phyloP scores from a whole-genome alignment of 768 basidiomycete species.

The Plicaturopsis crispa region DNA sequence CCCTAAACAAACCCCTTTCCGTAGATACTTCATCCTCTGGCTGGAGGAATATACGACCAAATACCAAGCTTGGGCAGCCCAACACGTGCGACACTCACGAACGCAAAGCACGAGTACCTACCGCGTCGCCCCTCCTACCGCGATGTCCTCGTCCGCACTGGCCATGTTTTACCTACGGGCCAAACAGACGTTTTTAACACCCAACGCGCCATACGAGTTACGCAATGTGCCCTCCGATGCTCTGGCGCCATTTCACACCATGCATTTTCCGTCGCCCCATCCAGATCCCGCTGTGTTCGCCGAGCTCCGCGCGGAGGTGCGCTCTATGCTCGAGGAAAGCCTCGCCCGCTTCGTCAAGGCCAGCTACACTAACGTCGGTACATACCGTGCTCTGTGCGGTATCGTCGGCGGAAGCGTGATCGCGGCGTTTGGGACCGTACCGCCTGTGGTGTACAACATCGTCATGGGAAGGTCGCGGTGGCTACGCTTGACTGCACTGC shows the following conservation, averaged over 20 bases:
- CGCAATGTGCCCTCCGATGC: constrained; percentile 60
- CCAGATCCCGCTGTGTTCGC: constrained; percentile 61
- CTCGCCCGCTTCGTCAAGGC: constrained; percentile 61
- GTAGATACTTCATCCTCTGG: constrained; percentile 77
- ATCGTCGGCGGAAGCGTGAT: constrained; percentile 53
- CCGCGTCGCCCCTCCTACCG: constrained; percentile 23
- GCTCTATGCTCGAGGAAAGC: constrained; percentile 52
- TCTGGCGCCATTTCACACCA: constrained; percentile 49
- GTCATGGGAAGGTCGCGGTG: constrained; percentile 40
- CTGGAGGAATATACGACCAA: constrained; percentile 60
- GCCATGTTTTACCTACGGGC: constrained; percentile 74
- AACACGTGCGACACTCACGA: constrained; percentile 37
- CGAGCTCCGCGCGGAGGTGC: constrained; percentile 50
- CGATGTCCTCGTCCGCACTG: constrained; percentile 43
- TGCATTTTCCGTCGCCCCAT: constrained; percentile 25
- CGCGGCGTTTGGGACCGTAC: constrained; percentile 36
- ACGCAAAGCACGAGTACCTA: constrained; percentile 25
- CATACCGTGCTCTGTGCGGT: constrained; percentile 60
- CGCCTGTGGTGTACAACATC: constrained; percentile 43
- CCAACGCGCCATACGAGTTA: constrained; percentile 64
- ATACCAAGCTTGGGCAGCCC: constrained; percentile 32
- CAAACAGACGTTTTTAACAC: constrained; percentile 75
- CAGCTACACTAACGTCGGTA: constrained; percentile 68
- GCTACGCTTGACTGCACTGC: constrained; percentile 52
- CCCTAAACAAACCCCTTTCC: constrained; percentile 7